These are phyloP conservation scores for Fusarium palustre DNA, from an alignment of 2,329 filamentous ascomycete genomes.

Conservation along the genomic window DNA sequence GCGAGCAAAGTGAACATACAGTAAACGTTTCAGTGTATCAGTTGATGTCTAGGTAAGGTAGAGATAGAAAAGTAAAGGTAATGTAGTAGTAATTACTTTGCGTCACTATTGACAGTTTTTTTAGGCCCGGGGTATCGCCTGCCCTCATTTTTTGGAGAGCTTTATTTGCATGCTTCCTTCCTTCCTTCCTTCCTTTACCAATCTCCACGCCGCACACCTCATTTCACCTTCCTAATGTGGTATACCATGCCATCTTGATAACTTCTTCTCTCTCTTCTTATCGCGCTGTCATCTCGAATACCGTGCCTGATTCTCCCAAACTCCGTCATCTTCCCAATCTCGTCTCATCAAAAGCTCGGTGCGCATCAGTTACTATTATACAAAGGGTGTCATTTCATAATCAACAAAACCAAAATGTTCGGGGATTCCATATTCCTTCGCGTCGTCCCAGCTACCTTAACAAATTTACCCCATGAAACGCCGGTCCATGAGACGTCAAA, in stretches of 20 bases:
- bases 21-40: background rate
- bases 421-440: conserved; percentile 6
- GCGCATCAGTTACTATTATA: conserved; percentile 34
- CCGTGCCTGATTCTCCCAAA: conserved; percentile 9
- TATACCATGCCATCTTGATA: background rate
- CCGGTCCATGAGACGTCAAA: conserved; percentile 38
- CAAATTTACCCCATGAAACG: conserved; percentile 38
- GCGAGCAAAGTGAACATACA: background rate
- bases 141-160: conserved; percentile 41
- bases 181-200: conserved; percentile 1
- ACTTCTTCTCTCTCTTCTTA: conserved; percentile 4
- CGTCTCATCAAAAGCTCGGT: conserved; percentile 13
- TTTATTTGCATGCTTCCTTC: conserved; percentile 30
- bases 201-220: conserved; percentile 8
- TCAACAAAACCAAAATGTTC: conserved; percentile 28
- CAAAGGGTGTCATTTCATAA: conserved; percentile 39
- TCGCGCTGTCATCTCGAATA: conserved; percentile 19
- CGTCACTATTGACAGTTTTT: conserved; percentile 32
- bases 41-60: background rate
- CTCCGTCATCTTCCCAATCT: conserved; percentile 25
- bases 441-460: conserved; percentile 11
- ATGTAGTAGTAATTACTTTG: conserved; percentile 24
- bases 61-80: conserved; percentile 5
- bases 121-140: conserved; percentile 46
- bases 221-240: conserved; percentile 18